Evolutionary conservation across 129 eudicot species (phyloP), one percentile per base, ranked within the genome.

Genomic region (Tagetes erecta): DNA sequence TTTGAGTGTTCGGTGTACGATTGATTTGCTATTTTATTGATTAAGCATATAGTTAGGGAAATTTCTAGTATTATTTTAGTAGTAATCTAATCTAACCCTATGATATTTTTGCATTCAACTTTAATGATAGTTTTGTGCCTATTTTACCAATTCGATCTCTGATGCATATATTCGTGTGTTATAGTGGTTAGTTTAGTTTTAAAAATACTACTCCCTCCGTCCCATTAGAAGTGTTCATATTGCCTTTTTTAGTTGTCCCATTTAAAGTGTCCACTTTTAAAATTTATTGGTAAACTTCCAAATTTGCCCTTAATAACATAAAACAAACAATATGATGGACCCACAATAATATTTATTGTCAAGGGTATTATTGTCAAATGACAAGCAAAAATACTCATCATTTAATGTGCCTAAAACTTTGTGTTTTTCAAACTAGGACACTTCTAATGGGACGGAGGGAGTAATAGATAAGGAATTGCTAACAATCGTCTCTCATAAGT

Each of bases 1-100:
- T 51, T 3, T 35, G 30, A 49, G 57, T 59, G 52, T 74, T 74
- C 46, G 63, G 9, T 35, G 10, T 40, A 51, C 63, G 82, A 33
- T 34, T 55, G 45, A 30, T 39, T 70, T 60, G 50, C 30, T 60
- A 14, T 66, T 64, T 30, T n/a, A 7, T 58, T 8, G 33, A 3
- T 7, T 3, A 0, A 6, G 36, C 20, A 0, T 0, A 30, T 3
- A 8, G 20, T 41, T 45, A 14, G 8, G 8, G 64, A 8, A 31
- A 5, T 31, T 30, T 58, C 13, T 3, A 9, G 40, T 58, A 14
- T 30, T 58, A 58, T 2, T 58, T 6, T 31, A 58, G 2, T 11
- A 31, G 50, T 44, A 31, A 20, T 9, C 57, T 31, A 30, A 13
- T 14, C 53, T 20, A 40, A 20, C 36, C 0, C 8, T 52, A 20